Conservation (phyloP, 2,329 filamentous ascomycete genomes). For the Mycosphaerella arachidis region DNA sequence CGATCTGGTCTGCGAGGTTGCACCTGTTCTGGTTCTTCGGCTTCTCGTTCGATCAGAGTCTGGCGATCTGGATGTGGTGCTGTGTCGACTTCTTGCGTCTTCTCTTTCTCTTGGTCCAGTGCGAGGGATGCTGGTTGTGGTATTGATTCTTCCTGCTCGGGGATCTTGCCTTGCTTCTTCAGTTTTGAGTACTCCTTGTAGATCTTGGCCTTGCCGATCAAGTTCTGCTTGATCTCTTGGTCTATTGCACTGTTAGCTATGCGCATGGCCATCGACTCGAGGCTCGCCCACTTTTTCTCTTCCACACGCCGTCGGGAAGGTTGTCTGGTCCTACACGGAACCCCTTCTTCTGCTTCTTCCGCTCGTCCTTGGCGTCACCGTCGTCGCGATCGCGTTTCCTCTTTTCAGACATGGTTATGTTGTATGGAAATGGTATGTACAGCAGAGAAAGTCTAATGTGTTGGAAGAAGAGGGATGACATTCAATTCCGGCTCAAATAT, state of each 20-base stretch:
- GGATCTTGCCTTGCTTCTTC: slow-evolving; percentile 53
- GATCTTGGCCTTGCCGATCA: slow-evolving; percentile 89
- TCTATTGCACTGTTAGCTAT: slow-evolving; percentile 46
- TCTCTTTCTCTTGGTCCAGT: slow-evolving; percentile 21
- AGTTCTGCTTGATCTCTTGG: slow-evolving; percentile 79
- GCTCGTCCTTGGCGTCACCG: slow-evolving; percentile 4
- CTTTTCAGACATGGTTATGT: slow-evolving; percentile 20
- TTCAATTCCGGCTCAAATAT: neutral
- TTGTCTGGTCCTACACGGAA: slow-evolving; percentile 87
- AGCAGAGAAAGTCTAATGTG: neutral
- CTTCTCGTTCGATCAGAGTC: slow-evolving; percentile 27
- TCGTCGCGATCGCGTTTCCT: slow-evolving; percentile 18
- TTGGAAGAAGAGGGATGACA: neutral
- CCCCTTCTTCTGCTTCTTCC: slow-evolving; percentile 58
- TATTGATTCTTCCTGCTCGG: slow-evolving; percentile 26
- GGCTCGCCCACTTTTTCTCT: slow-evolving; percentile 62
- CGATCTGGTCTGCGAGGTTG: slow-evolving; percentile 5
- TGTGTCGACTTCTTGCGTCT: slow-evolving; percentile 32
- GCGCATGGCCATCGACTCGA: neutral
- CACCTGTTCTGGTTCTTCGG: slow-evolving; percentile 10
- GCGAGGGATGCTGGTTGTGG: slow-evolving; percentile 30
- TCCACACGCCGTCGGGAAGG: slow-evolving; percentile 82
- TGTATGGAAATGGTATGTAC: neutral
- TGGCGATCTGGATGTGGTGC: slow-evolving; percentile 45
- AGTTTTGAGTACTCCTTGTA: slow-evolving; percentile 90